Base-by-base conservation (phyloP, 176 grass and related monocot species). In the Melocanna baccifera region DNA sequence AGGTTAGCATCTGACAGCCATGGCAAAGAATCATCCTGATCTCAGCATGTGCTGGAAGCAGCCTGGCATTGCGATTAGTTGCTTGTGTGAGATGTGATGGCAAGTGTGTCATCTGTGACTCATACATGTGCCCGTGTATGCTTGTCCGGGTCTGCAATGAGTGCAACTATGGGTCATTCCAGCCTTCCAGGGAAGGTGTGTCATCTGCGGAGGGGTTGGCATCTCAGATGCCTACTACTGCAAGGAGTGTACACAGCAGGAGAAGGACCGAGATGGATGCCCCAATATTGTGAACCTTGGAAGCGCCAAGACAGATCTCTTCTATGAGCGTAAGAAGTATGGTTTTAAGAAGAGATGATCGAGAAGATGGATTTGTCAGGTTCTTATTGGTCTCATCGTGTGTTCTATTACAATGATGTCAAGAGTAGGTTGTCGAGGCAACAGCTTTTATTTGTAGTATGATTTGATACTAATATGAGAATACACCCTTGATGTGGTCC, bases 1-100 rank as follows among this genome's bases (percentile, higher is more conserved):
- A 82, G 79, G 18, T 18, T 83, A 90, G 68, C 50, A 51, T 69
- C 50, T 4, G 40, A 79, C 73, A 83, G n/a, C 30, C 64, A 96
- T 96, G 94, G 91, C 94, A 14, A 96, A 96, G 62, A 88, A 96
- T 80, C 94, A 96, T 71, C 94, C 94, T 7, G 91, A 96, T 89
- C 88, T 96, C 55, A 96, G 93, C 69, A 96, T 96, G 94, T 96
- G 88, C 91, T 74, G 91, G 51, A 96, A 96, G 76, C 94, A 93
- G 67, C 91, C 94, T 1, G 91, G 94, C 67, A 96, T 96, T 16
- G 88, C 94, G 0, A 96, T 96, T 4, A 91, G 94, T 23, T 86
- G 94, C 20, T 25, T 96, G 43, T 96, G 94, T 15, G 91, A 96
- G 84, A 69, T 96, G 91, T 0, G 94, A 96, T 3, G 91, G 94